A percentile compares a stretch with the other conserved stretches of the same genome.
Conservation (phyloP, 2,329 filamentous ascomycete genomes). For the Microsporum ferrugineum region DNA sequence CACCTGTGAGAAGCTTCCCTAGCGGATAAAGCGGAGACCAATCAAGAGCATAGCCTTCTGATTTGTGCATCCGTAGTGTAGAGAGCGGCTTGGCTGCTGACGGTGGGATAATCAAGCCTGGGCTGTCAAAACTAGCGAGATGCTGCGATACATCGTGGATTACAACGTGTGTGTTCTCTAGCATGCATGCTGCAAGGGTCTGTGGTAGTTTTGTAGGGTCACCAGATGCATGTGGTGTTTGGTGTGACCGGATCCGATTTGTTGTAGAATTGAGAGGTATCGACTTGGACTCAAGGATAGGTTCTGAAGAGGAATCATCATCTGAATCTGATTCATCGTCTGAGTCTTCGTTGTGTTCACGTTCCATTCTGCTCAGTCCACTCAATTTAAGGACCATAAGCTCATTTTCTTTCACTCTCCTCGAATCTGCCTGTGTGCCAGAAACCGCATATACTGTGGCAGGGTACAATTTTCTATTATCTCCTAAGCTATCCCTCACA, state of each 20-base stretch:
- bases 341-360: slow-evolving; percentile 54
- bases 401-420: slow-evolving; percentile 72
- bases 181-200: slow-evolving; percentile 83
- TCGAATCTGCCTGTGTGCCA: slow-evolving; percentile 78
- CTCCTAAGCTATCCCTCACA: slow-evolving; percentile 70
- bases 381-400: slow-evolving; percentile 95
- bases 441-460: slow-evolving; percentile 91
- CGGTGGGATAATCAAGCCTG: slow-evolving; percentile 66
- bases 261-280: slow-evolving; percentile 81
- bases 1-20: slow-evolving; percentile 82
- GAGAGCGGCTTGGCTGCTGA: slow-evolving; percentile 79
- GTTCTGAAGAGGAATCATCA: slow-evolving; percentile 64
- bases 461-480: slow-evolving; percentile 84
- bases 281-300: slow-evolving; percentile 82
- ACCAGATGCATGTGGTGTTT: slow-evolving; percentile 52
- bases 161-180: slow-evolving; percentile 74
- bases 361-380: slow-evolving; percentile 77
- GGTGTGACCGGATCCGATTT: slow-evolving; percentile 83
- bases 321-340: slow-evolving; percentile 58
- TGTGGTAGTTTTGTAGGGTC: slow-evolving; percentile 62
- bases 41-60: slow-evolving; percentile 92
- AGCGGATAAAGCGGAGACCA: slow-evolving; percentile 76
- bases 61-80: slow-evolving; percentile 81
- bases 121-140: slow-evolving; percentile 77
- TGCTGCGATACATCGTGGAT: slow-evolving; percentile 93